A percentile compares a stretch with the other conserved stretches of the same genome.
Evolutionary conservation across 495 filamentous ascomycete species (phyloP).

Genomic region (Chaetomidium leptoderma): DNA sequence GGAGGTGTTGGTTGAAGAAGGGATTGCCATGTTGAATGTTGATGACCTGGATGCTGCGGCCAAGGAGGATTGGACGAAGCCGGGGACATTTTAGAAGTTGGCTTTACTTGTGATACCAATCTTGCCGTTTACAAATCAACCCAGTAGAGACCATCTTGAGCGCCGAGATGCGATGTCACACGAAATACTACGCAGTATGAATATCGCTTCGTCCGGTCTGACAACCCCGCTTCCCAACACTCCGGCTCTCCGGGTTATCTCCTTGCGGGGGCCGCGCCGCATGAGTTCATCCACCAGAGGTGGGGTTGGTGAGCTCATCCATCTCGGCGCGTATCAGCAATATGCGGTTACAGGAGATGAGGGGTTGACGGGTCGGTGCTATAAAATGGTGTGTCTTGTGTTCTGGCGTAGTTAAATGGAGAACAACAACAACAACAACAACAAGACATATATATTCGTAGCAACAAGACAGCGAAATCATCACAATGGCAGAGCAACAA

Average conservation of each 20-base stretch:
- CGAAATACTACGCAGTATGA: background rate
- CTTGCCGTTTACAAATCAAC: background rate
- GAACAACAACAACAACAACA: background rate
- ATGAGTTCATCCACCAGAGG: slow-evolving; percentile 8
- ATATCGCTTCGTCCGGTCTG: background rate
- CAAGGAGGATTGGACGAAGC: slow-evolving; percentile 33
- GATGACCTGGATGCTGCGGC: slow-evolving; percentile 59
- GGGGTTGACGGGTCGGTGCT: background rate
- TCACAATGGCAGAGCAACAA: slow-evolving; percentile 19
- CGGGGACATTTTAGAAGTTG: slow-evolving; percentile 12
- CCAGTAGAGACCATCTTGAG: background rate
- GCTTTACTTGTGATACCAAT: no score
- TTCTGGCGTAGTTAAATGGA: no score
- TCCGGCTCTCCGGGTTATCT: slow-evolving; percentile 28
- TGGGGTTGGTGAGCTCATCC: slow-evolving; percentile 13
- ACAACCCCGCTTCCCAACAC: slow-evolving; percentile 12
- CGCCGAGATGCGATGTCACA: background rate
- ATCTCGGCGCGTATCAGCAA: slow-evolving; percentile 1
- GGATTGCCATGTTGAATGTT: slow-evolving; percentile 69
- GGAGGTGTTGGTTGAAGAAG: slow-evolving; percentile 65
- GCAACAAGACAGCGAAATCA: background rate
- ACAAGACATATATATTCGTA: background rate
- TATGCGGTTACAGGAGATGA: background rate
- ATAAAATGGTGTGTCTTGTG: no score
- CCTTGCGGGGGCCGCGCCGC: slow-evolving; percentile 17